phyloP scores from a whole-genome alignment of 305 asterid species.

The Rubia occidens region DNA sequence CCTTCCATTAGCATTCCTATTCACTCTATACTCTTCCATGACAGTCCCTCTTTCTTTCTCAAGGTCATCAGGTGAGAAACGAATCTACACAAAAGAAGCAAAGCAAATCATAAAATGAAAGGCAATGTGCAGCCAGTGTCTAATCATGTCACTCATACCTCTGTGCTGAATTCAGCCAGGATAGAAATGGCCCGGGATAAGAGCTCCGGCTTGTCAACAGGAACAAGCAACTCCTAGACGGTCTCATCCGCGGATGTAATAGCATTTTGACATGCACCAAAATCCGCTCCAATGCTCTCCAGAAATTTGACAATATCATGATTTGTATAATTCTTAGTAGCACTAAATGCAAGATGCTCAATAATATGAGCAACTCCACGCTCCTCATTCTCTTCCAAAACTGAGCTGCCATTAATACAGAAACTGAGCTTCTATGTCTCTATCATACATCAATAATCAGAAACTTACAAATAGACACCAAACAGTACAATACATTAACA shows the following conservation, averaged over 20 bases:
- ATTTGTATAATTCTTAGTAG: constrained; percentile 77
- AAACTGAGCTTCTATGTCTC: constrained; percentile 20
- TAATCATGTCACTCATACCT: constrained; percentile 33
- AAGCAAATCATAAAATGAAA: constrained; percentile 8
- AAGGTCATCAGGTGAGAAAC: constrained; percentile 66
- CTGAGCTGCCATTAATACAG: constrained; percentile 66
- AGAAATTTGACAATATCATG: constrained; percentile 88
- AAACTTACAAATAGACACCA: neutral
- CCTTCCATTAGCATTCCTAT: constrained; percentile 82
- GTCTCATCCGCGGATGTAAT: constrained; percentile 88
- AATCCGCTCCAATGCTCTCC: constrained; percentile 92
- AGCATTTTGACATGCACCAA: constrained; percentile 96
- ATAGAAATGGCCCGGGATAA: constrained; percentile 81
- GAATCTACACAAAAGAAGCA: constrained; percentile 46
- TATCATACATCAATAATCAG: neutral
- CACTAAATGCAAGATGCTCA: constrained; percentile 98
- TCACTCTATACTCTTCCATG: constrained; percentile 79
- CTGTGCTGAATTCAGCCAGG: constrained; percentile 88
- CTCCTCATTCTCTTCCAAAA: constrained; percentile 93
- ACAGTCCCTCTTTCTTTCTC: constrained; percentile 97
- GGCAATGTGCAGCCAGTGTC: neutral
- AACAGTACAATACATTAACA: neutral
- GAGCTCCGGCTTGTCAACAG: constrained; percentile 84
- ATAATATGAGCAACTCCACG: constrained; percentile 97
- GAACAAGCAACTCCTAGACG: constrained; percentile 84